A percentile compares a stretch with the other conserved stretches of the same genome.
Conservation (phyloP, 768 basidiomycete species). For the Mycena latifolia region DNA sequence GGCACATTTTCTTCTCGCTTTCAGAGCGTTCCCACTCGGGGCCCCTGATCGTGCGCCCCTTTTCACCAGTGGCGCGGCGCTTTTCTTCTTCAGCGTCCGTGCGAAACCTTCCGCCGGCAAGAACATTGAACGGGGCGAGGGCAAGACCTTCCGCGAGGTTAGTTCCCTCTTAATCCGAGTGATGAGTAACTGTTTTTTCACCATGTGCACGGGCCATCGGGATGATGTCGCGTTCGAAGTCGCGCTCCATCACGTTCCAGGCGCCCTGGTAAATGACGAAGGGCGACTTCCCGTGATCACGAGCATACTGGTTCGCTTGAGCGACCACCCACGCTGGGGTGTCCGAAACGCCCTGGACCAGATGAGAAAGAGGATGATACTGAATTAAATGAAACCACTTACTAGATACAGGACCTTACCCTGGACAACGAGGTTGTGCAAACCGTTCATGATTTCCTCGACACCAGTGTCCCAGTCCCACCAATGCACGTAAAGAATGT, state of each 20-base stretch:
- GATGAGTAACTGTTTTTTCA: neutral
- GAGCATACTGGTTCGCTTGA: constrained; percentile 56
- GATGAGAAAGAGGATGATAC: too few species aligned
- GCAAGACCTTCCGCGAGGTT: constrained; percentile 24
- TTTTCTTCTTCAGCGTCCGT: constrained; percentile 27
- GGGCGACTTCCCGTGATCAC: constrained; percentile 53
- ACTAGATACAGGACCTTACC: constrained; percentile 59
- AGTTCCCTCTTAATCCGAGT: neutral
- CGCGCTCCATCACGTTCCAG: constrained; percentile 51
- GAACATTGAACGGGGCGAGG: constrained; percentile 8
- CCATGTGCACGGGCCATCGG: constrained; percentile 43
- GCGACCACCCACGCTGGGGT: constrained; percentile 56
- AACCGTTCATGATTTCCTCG: constrained; percentile 58
- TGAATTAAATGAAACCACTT: neutral
- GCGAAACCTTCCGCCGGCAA: constrained; percentile 11
- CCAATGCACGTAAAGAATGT: constrained; percentile 68
- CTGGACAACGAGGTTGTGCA: constrained; percentile 55
- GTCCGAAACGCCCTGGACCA: constrained; percentile 41
- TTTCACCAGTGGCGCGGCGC: constrained; percentile 46
- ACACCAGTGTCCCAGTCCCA: constrained; percentile 54
- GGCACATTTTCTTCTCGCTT: constrained; percentile 45
- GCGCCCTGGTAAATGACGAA: constrained; percentile 61
- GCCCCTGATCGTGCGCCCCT: constrained; percentile 40
- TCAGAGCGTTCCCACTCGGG: constrained; percentile 31
- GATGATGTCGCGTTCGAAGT: constrained; percentile 61